These are phyloP conservation scores for Phytophthora palmivora DNA, from an alignment of 352 stramenopile species.

Conservation along the genomic window DNA sequence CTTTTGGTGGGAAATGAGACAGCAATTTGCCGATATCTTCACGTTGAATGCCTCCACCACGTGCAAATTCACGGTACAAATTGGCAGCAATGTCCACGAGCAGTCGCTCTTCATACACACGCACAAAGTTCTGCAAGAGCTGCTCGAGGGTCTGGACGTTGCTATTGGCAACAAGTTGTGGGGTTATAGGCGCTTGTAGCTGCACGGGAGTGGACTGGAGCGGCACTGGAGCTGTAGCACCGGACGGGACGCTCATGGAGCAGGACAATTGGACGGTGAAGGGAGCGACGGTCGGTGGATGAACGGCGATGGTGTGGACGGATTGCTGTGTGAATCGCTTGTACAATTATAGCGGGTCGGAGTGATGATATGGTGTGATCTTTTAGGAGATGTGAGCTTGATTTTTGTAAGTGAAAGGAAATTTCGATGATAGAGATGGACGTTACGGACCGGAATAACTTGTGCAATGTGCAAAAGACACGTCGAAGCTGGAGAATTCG, in stretches of 20 bases:
- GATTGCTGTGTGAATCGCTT: conserved; percentile 5
- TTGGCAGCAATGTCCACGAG: conserved; percentile 49
- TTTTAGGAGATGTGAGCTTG: background rate
- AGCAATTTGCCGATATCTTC: conserved; percentile 40
- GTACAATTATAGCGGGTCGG: conserved; percentile 7
- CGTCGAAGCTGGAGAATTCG: conserved; percentile 18
- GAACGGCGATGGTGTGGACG: conserved; percentile 11
- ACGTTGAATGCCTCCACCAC: conserved; percentile 39
- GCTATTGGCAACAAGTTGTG: conserved; percentile 1
- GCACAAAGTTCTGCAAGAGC: conserved; percentile 38
- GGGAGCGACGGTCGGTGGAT: conserved; percentile 10
- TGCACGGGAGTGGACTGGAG: conserved; percentile 20
- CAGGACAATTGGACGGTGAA: conserved; percentile 13
- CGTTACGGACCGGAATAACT: conserved; percentile 2
- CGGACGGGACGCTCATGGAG: conserved; percentile 36
- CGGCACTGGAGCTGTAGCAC: conserved; percentile 25
- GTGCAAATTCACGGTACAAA: conserved; percentile 41
- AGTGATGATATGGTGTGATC: background rate
- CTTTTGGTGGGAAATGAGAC: conserved; percentile 39
- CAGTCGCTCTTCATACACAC: conserved; percentile 46
- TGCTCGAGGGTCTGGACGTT: conserved; percentile 32
- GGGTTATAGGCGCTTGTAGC: conserved; percentile 3
- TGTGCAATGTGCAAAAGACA: conserved; percentile 29
- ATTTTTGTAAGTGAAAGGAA: background rate
- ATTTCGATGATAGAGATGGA: background rate